A percentile compares a stretch with the other conserved stretches of the same genome.
These are phyloP conservation scores for Pythium guiyangense DNA, from an alignment of 352 stramenopile genomes.

Conservation along the genomic window DNA sequence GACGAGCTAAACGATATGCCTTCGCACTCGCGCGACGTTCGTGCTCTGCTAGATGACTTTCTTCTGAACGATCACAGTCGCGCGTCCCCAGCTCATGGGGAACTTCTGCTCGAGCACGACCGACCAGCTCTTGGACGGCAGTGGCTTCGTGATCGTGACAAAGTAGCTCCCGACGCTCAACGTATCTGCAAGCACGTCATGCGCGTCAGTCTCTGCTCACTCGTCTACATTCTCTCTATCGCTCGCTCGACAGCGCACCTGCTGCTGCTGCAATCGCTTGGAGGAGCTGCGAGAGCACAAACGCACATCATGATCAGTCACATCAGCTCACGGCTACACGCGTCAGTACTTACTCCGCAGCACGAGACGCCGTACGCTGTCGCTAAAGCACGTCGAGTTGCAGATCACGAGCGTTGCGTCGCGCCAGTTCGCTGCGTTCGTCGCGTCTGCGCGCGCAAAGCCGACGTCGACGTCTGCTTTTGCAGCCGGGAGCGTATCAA, in stretches of 20 bases:
- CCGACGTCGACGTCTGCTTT: conserved; percentile 55
- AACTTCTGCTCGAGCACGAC: conserved; percentile 57
- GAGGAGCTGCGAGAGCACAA: conserved; percentile 16
- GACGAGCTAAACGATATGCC: too few relatives aligned
- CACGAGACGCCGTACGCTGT: conserved; percentile 31
- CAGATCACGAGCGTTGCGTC: conserved; percentile 63
- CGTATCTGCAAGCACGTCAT: conserved; percentile 19
- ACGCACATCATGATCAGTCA: not conserved
- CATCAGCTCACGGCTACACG: not conserved
- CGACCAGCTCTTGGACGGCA: conserved; percentile 53
- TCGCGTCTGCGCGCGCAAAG: conserved; percentile 44
- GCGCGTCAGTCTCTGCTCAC: not conserved
- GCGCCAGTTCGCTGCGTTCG: conserved; percentile 43
- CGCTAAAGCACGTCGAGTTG: conserved; percentile 68
- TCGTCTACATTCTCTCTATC: not conserved
- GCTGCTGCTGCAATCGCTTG: conserved; percentile 19
- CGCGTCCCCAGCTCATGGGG: conserved; percentile 58
- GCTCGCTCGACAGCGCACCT: not conserved
- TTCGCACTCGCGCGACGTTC: too few relatives aligned
- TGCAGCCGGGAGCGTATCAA: conserved; percentile 40
- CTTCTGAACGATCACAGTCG: conserved; percentile 61
- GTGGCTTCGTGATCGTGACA: conserved; percentile 54
- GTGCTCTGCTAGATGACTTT: conserved; percentile 15
- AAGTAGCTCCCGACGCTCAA: conserved; percentile 49
- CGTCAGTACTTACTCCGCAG: not conserved